Conservation (phyloP, 2,329 filamentous ascomycete species). For the Monosporascus sp. region DNA sequence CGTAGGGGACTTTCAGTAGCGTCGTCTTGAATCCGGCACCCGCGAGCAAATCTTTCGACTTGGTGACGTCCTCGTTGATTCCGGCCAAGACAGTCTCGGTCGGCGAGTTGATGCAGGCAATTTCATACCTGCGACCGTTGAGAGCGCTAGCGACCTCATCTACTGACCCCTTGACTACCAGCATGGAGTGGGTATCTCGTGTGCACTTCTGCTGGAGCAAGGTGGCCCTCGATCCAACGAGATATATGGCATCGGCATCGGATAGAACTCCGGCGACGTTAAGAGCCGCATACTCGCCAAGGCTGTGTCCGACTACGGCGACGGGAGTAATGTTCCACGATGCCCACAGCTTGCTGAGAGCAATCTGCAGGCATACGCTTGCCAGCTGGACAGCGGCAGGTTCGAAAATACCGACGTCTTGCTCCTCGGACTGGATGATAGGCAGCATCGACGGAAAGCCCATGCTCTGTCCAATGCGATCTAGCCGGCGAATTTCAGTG, state of each 20-base stretch:
- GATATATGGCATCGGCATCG: conserved; percentile 51
- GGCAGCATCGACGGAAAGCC: conserved; percentile 49
- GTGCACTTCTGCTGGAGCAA: conserved; percentile 50
- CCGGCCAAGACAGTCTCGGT: conserved; percentile 57
- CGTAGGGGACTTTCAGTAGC: conserved; percentile 42
- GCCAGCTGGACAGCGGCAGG: conserved; percentile 36
- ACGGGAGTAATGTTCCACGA: conserved; percentile 33
- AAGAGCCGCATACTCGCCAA: conserved; percentile 58
- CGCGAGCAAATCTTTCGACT: conserved; percentile 35
- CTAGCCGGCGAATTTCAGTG: conserved; percentile 46
- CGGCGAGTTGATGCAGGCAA: conserved; percentile 60
- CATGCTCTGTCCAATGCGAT: conserved; percentile 38
- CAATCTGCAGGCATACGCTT: conserved; percentile 29
- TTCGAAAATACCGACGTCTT: conserved; percentile 32
- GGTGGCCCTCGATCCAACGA: conserved; percentile 52
- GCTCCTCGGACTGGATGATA: conserved; percentile 33
- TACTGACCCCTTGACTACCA: conserved; percentile 44
- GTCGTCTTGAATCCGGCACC: conserved; percentile 40
- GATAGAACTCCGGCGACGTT: conserved; percentile 54
- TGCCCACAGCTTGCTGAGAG: conserved; percentile 31
- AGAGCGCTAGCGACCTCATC: conserved; percentile 33
- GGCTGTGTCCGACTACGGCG: conserved; percentile 41
- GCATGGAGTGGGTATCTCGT: conserved; percentile 53
- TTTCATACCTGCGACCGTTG: conserved; percentile 20
- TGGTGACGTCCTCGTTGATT: conserved; percentile 41